These are phyloP conservation scores for Chytriomyces hyalinus DNA, from an alignment of 192 early-diverging fungal species.

Conservation along the genomic window DNA sequence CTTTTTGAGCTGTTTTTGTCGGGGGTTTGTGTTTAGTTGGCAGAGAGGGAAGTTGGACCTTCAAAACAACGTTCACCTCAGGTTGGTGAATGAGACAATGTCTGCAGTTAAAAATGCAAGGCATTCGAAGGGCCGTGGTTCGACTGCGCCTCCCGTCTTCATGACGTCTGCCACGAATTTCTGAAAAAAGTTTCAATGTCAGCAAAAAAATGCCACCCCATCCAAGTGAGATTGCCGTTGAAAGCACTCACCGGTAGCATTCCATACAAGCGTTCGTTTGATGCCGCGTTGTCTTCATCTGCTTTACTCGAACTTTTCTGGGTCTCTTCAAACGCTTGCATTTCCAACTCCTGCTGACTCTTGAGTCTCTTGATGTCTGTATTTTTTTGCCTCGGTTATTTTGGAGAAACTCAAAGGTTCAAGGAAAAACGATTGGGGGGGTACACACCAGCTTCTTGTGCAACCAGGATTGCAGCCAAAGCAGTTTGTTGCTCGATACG, in stretches of 20 bases:
- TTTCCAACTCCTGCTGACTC: slow-evolving; percentile 52
- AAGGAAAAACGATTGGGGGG: background rate
- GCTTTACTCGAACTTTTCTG: slow-evolving; percentile 44
- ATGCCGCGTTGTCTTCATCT: slow-evolving; percentile 51
- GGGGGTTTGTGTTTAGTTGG: background rate
- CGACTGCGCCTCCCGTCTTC: slow-evolving; percentile 48
- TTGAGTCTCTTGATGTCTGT: slow-evolving; percentile 45
- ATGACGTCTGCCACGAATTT: slow-evolving; percentile 53
- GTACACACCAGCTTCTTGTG: slow-evolving; percentile 30
- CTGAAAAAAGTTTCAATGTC: background rate
- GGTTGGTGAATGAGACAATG: slow-evolving; percentile 54
- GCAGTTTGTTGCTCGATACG: slow-evolving; percentile 20
- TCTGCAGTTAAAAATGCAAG: slow-evolving; percentile 48
- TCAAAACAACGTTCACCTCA: slow-evolving; percentile 30
- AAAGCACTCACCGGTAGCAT: slow-evolving; percentile 44
- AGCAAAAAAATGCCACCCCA: background rate
- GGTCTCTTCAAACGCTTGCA: slow-evolving; percentile 44
- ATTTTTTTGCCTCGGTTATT: background rate
- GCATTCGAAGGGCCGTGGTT: slow-evolving; percentile 44
- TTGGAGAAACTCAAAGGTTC: background rate
- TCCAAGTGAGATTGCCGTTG: background rate
- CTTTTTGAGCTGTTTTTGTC: slow-evolving; percentile 28
- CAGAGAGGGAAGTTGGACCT: background rate
- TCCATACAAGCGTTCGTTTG: slow-evolving; percentile 50
- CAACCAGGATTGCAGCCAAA: slow-evolving; percentile 20